These are phyloP conservation scores for Crepidotus sp. DNA, from an alignment of 1,284 basidiomycete genomes.

Conservation along the genomic window DNA sequence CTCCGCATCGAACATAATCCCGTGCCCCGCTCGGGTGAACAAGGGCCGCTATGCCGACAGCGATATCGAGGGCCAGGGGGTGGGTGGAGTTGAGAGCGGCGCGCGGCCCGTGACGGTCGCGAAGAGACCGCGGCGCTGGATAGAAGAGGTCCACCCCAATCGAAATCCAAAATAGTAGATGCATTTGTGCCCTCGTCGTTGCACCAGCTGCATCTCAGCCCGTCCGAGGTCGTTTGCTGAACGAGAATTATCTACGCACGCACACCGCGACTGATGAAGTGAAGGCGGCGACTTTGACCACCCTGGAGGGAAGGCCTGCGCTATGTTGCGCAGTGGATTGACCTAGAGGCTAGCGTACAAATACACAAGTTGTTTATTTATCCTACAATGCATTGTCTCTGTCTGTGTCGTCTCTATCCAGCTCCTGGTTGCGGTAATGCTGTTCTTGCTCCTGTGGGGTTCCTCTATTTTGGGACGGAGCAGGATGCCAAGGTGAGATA, in stretches of 20 bases:
- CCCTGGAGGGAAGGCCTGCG: no score
- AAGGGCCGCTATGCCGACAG: slow-evolving; percentile 49
- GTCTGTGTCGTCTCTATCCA: slow-evolving; percentile 20
- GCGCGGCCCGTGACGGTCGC: slow-evolving; percentile 36
- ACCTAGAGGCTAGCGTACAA: slow-evolving; percentile 12
- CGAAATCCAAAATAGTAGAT: slow-evolving; percentile 16
- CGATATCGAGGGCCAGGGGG: slow-evolving; percentile 25
- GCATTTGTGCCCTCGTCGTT: no score
- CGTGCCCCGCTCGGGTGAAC: slow-evolving; percentile 59
- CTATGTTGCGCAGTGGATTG: not conserved
- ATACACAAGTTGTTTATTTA: slow-evolving; percentile 13
- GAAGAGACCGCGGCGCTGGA: slow-evolving; percentile 61
- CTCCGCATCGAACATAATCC: slow-evolving; percentile 67
- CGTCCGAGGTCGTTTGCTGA: not conserved
- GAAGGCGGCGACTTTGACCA: not conserved
- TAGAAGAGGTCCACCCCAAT: slow-evolving; percentile 56
- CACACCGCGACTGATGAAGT: slow-evolving; percentile 10
- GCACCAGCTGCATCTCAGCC: not conserved
- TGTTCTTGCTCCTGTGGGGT: slow-evolving; percentile 55
- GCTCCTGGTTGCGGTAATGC: slow-evolving; percentile 35
- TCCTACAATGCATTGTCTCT: slow-evolving; percentile 11
- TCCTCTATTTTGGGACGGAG: slow-evolving; percentile 33
- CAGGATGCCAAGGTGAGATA: slow-evolving; percentile 12
- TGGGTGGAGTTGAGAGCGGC: slow-evolving; percentile 20
- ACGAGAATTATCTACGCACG: not conserved